phyloP scores from a whole-genome alignment of 352 stramenopile species.

The Hyaloperonospora arabidopsidis region DNA sequence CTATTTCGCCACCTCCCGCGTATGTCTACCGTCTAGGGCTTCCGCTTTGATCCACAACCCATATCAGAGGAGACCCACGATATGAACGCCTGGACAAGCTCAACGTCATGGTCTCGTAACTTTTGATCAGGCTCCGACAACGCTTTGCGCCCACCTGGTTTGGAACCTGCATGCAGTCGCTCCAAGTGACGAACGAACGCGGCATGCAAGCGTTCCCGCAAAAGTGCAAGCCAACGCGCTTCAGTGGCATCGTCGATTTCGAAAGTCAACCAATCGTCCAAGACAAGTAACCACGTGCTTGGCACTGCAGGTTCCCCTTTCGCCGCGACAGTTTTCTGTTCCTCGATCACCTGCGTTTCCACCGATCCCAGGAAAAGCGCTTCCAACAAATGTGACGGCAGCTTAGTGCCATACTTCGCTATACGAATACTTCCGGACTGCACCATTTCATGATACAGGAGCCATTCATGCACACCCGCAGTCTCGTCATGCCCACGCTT shows the following conservation, averaged over 20 bases:
- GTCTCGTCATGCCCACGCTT: slow-evolving; percentile 20
- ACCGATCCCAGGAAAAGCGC: slow-evolving; percentile 55
- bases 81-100: slow-evolving; percentile 43
- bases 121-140: slow-evolving; percentile 13
- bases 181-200: slow-evolving; percentile 64
- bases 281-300: slow-evolving; percentile 42
- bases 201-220: slow-evolving; percentile 52
- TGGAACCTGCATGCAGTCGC: slow-evolving; percentile 36
- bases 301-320: slow-evolving; percentile 1
- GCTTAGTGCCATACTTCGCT: slow-evolving; percentile 63
- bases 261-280: slow-evolving; percentile 76
- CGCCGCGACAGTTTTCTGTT: slow-evolving; percentile 14
- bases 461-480: slow-evolving; percentile 48
- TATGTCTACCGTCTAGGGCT: not conserved
- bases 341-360: slow-evolving; percentile 30
- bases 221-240: slow-evolving; percentile 34
- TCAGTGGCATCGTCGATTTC: slow-evolving; percentile 39
- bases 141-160: slow-evolving; percentile 11
- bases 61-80: slow-evolving; percentile 49
- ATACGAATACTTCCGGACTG: slow-evolving; percentile 59
- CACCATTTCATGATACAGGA: slow-evolving; percentile 83
- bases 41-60: slow-evolving; percentile 9
- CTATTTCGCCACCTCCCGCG: not conserved
- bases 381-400: slow-evolving; percentile 51
- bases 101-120: slow-evolving; percentile 40